Base-by-base conservation (phyloP, 2,329 filamentous ascomycete species). In the Aureobasidium melanogenum region DNA sequence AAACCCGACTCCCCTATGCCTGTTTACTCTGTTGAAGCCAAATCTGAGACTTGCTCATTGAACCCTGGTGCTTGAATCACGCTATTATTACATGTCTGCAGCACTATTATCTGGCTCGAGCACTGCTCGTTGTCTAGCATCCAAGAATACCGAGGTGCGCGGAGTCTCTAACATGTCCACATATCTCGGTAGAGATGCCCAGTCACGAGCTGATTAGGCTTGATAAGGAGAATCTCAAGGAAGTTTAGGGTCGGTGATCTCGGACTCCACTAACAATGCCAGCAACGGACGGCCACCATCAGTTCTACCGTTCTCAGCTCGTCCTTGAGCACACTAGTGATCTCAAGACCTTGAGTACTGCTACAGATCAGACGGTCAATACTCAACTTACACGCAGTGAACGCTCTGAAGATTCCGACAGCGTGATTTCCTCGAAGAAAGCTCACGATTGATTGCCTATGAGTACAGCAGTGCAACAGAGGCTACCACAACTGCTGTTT, bases 51-150 rank as follows among this genome's bases (percentile, higher is more conserved):
- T n/a, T 78, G 1, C 86, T 87, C 64, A 84, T 84, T 0, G 78
- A 83, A 54, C 75, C 85, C 2, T 82, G 81, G 74, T 82, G 84
- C 66, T 73, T 82, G 15, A 80, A 78, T 47, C 80, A 81, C 79
- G 84, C 66, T 74, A 79, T 81, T 3, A 46, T 58, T 8, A 82
- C 84, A 7, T 84, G 83, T 0, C 74, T 83, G 15, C 83, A 84
- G 57, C 83, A 86, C 68, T 79, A 83, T 65, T 79, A 84, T 61
- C 75, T 87, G 2, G 82, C 82, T 0, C 76, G 79, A 44, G 78
- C 86, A 8, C 78, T 87, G 26, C 75, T 87, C 1, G 73, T 78
- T 22, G 80, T 80, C 24, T 83, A 83, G 64, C 79, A 85, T 66
- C 82, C 82, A 0, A 78, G 73, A 7, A 72, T 81, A 2, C 82